Conservation (phyloP, 2,329 filamentous ascomycete species). For the Sporothrix inflata region DNA sequence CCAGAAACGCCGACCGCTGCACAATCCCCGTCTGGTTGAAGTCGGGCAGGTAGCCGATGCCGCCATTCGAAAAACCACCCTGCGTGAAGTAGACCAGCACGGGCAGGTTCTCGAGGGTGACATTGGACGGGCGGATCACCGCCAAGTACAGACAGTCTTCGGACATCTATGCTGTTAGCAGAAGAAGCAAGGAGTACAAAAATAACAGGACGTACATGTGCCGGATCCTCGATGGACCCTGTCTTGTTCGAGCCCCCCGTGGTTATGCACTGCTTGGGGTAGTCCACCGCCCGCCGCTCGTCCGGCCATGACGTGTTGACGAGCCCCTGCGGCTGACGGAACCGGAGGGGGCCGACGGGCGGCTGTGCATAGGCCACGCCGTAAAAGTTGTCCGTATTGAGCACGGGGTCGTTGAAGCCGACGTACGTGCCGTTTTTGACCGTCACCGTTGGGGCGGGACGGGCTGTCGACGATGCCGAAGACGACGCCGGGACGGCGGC, state of each 20-base stretch:
- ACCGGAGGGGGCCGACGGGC: background rate
- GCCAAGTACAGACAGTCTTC: constrained; percentile 59
- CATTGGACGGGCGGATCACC: constrained; percentile 50
- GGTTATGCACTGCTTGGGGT: constrained; percentile 9
- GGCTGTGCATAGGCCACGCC: constrained; percentile 13
- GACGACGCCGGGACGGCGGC: background rate
- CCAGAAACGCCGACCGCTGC: constrained; percentile 46
- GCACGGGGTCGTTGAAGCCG: constrained; percentile 9
- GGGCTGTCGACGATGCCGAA: background rate
- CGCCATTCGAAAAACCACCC: constrained; percentile 49
- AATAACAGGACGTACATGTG: too few relatives aligned
- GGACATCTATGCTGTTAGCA: too few relatives aligned
- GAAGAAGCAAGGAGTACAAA: too few relatives aligned
- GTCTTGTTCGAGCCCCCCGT: background rate
- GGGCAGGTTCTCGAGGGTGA: background rate
- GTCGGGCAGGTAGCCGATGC: constrained; percentile 55
- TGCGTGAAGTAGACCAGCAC: constrained; percentile 15
- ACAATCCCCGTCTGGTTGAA: constrained; percentile 66
- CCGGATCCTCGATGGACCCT: background rate
- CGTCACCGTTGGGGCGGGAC: background rate
- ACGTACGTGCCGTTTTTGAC: constrained; percentile 10
- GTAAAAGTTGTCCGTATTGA: constrained; percentile 12
- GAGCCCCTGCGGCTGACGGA: background rate
- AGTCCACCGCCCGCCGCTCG: background rate
- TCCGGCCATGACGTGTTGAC: background rate